These are phyloP conservation scores for Camelina laxa DNA, from an alignment of 345 rosid species.

Conservation along the genomic window DNA sequence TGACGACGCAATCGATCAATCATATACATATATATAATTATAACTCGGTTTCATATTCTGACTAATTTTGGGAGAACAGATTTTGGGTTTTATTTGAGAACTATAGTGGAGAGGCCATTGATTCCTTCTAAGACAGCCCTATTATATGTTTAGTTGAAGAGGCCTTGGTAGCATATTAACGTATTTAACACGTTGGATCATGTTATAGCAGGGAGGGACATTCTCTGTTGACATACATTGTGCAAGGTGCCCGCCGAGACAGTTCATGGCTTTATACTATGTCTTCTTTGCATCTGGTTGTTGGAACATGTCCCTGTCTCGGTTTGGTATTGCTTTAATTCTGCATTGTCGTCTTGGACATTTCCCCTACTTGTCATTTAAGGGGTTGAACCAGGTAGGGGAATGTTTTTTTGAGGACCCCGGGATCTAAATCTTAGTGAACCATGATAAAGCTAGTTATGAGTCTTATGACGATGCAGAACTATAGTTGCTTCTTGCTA, in stretches of 20 bases:
- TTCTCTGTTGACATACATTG: conserved; percentile 51
- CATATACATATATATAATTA: conserved; percentile 6
- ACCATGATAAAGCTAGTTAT: conserved; percentile 18
- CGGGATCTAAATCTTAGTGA: conserved; percentile 37
- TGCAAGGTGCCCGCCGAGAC: conserved; percentile 63
- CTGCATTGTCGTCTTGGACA: conserved; percentile 44
- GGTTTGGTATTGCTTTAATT: conserved; percentile 49
- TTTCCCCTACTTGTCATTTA: conserved; percentile 47
- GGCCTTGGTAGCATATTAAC: conserved; percentile 50
- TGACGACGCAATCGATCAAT: conserved; percentile 20
- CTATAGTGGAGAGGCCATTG: conserved; percentile 44
- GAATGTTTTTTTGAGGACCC: conserved; percentile 41
- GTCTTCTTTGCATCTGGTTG: conserved; percentile 48
- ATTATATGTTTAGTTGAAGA: conserved; percentile 41
- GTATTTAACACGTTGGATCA: conserved; percentile 49
- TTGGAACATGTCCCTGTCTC: conserved; percentile 57
- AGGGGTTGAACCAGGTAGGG: conserved; percentile 55
- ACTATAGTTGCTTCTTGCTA: conserved; percentile 23
- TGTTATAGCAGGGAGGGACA: conserved; percentile 65
- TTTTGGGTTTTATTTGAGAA: conserved; percentile 34
- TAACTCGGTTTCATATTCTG: conserved; percentile 38
- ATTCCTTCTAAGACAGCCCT: conserved; percentile 47
- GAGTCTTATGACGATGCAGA: conserved; percentile 12
- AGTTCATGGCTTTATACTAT: conserved; percentile 50
- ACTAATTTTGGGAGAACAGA: conserved; percentile 36